Conservation (phyloP, 441 rosid species). For the Croton setiger region DNA sequence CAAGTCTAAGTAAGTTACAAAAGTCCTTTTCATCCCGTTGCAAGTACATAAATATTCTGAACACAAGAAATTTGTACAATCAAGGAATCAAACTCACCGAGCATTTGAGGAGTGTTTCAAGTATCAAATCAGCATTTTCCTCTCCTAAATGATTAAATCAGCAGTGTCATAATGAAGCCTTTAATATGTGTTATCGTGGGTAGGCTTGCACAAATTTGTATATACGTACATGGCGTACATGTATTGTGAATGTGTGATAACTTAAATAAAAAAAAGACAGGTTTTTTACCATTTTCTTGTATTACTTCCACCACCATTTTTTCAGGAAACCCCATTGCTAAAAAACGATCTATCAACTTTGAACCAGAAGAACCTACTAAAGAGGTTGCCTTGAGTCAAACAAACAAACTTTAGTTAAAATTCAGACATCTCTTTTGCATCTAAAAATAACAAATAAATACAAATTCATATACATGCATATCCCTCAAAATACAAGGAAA, state of each 20-base stretch:
- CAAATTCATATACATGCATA: neutral
- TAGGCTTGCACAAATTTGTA: neutral
- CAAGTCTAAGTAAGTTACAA: slow-evolving; percentile 2
- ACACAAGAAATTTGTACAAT: slow-evolving; percentile 10
- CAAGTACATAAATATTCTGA: slow-evolving; percentile 1
- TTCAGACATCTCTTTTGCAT: neutral
- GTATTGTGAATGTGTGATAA: neutral
- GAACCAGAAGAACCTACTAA: slow-evolving; percentile 47
- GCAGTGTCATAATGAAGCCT: slow-evolving; percentile 18
- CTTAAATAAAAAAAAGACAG: neutral
- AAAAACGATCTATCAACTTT: slow-evolving; percentile 44
- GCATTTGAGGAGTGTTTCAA: slow-evolving; percentile 56
- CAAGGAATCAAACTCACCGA: slow-evolving; percentile 38
- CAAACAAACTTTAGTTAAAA: slow-evolving; percentile 18
- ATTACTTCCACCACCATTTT: slow-evolving; percentile 57
- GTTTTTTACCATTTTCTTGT: slow-evolving; percentile 53
- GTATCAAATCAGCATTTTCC: slow-evolving; percentile 47
- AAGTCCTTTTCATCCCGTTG: neutral
- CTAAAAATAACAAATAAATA: neutral
- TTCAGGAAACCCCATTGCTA: slow-evolving; percentile 65
- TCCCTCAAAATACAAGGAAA: neutral
- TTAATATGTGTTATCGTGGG: slow-evolving; percentile 6
- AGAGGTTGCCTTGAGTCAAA: slow-evolving; percentile 38
- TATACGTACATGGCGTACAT: neutral
- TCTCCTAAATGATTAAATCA: slow-evolving; percentile 48